These are phyloP conservation scores for Fusarium veterinarium DNA, from an alignment of 2,329 filamentous ascomycete species.

Conservation along the genomic window DNA sequence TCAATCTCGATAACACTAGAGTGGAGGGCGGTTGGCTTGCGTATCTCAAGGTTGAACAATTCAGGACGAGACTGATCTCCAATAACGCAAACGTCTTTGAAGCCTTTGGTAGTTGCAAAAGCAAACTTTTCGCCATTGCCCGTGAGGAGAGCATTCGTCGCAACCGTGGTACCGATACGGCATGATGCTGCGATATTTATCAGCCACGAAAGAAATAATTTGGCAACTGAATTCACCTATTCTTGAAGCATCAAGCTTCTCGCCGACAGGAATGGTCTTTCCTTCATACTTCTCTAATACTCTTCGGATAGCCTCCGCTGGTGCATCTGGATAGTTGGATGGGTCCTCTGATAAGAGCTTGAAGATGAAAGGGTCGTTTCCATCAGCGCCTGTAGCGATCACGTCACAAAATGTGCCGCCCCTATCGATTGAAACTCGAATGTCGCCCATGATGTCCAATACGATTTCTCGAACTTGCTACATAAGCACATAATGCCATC, in stretches of 20 bases:
- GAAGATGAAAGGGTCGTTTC: conserved; percentile 76
- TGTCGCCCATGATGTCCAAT: conserved; percentile 26
- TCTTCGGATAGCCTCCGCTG: conserved; percentile 76
- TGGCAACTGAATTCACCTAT: conserved; percentile 40
- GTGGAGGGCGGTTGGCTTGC: conserved; percentile 75
- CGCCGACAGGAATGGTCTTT: conserved; percentile 61
- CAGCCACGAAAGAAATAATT: not conserved
- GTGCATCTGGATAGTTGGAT: conserved; percentile 76
- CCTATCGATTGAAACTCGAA: conserved; percentile 59
- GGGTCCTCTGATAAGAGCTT: conserved; percentile 82
- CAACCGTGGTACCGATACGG: conserved; percentile 81
- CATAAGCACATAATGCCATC: not conserved
- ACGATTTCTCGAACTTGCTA: not conserved
- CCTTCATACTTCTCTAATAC: conserved; percentile 69
- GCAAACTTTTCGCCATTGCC: conserved; percentile 78
- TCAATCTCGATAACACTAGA: conserved; percentile 76
- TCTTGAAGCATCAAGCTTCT: conserved; percentile 49
- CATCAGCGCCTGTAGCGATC: conserved; percentile 66
- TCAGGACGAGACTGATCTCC: conserved; percentile 78
- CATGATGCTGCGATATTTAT: conserved; percentile 68
- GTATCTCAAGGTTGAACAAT: conserved; percentile 77
- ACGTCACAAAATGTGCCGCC: conserved; percentile 83
- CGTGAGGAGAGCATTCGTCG: conserved; percentile 80
- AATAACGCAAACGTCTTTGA: conserved; percentile 78
- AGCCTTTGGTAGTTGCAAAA: conserved; percentile 73